These are phyloP conservation scores for Neurospora sp. DNA, from an alignment of 495 filamentous ascomycete species.

Conservation along the genomic window DNA sequence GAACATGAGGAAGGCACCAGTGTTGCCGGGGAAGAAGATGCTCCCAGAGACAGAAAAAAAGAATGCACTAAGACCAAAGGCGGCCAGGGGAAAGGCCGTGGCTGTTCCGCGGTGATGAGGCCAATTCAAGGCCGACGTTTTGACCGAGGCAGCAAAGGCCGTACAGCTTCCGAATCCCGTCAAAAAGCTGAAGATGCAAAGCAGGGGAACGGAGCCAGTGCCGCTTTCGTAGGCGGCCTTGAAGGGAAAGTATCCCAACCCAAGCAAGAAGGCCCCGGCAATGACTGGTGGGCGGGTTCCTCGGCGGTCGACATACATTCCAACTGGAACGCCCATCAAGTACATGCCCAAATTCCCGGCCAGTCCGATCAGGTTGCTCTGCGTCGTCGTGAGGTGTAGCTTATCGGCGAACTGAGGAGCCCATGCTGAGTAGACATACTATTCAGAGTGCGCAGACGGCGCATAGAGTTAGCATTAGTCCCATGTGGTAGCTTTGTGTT, in stretches of 20 bases:
- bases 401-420: conserved; percentile 85
- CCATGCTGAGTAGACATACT: conserved; percentile 99
- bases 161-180: conserved; percentile 82
- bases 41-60: conserved; percentile 79
- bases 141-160: conserved; percentile 79
- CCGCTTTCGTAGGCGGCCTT: conserved; percentile 52
- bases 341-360: conserved; percentile 98
- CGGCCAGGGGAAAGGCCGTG: conserved; percentile 83
- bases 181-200: conserved; percentile 75
- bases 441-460: conserved; percentile 6
- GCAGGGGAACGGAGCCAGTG: conserved; percentile 53
- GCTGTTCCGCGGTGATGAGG: conserved; percentile 86
- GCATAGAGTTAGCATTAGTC: background rate
- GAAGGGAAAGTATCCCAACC: conserved; percentile 72
- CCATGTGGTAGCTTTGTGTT: background rate
- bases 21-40: conserved; percentile 75
- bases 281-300: conserved; percentile 72
- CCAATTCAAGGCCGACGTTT: conserved; percentile 85
- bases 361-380: conserved; percentile 81
- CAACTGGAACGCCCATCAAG: conserved; percentile 78
- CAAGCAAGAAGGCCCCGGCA: conserved; percentile 60
- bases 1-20: conserved; percentile 66
- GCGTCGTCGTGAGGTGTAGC: conserved; percentile 76
- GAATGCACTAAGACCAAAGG: conserved; percentile 91
- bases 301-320: conserved; percentile 73